Evolutionary conservation across 371 early-diverging fungal genomes (phyloP).

Genomic region (Nematocida ironsii): DNA sequence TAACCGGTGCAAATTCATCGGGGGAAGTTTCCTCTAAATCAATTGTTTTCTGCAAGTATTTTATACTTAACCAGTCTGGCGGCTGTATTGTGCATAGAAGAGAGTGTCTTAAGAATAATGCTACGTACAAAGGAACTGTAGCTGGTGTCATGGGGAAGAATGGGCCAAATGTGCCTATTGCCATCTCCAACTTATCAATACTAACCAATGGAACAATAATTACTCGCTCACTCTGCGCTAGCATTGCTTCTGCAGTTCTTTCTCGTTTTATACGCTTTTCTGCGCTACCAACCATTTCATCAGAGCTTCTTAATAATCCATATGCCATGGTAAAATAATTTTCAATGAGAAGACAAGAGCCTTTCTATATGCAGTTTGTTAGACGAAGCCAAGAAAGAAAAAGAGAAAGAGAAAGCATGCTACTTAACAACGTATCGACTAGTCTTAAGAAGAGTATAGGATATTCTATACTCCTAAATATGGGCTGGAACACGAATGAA

Average conservation of each 20-base stretch:
- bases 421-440: constrained; percentile 38
- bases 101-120: constrained; percentile 38
- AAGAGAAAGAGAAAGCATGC: constrained; percentile 22
- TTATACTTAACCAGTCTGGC: constrained; percentile 26
- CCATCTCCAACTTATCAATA: constrained; percentile 35
- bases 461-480: constrained; percentile 43
- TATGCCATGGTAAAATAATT: constrained; percentile 35
- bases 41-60: constrained; percentile 34
- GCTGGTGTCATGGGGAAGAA: constrained; percentile 50
- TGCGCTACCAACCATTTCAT: not conserved
- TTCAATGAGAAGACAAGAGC: constrained; percentile 48
- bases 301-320: constrained; percentile 20
- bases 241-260: constrained; percentile 13
- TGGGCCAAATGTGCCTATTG: constrained; percentile 37
- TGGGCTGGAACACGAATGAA: constrained; percentile 43
- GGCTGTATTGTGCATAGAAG: constrained; percentile 35
- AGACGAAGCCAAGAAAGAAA: constrained; percentile 58
- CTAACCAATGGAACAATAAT: constrained; percentile 29
- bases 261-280: constrained; percentile 10
- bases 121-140: constrained; percentile 41
- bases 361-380: constrained; percentile 51
- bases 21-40: constrained; percentile 19
- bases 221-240: constrained; percentile 41
- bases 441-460: constrained; percentile 50
- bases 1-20: constrained; percentile 36